phyloP scores from a whole-genome alignment of 1,284 basidiomycete genomes.

The Neonothopanus nambi region DNA sequence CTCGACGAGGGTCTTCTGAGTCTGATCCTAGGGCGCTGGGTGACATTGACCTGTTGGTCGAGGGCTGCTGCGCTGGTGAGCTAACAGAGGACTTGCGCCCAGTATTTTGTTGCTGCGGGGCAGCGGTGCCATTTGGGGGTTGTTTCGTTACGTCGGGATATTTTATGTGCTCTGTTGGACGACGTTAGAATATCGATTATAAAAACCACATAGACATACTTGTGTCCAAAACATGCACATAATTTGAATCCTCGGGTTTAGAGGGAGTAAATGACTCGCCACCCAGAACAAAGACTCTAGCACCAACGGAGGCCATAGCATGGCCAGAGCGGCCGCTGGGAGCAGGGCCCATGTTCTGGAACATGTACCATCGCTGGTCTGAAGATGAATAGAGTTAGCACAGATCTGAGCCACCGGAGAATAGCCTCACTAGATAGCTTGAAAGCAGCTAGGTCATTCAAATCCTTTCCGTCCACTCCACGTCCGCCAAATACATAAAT shows the following conservation, averaged over 20 bases:
- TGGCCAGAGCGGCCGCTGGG: conserved; percentile 92
- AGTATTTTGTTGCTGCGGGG: conserved; percentile 19
- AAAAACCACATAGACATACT: conserved; percentile 53
- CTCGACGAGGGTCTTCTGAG: conserved; percentile 58
- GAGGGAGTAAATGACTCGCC: conserved; percentile 85
- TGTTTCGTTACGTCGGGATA: conserved; percentile 76
- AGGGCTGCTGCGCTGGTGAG: conserved; percentile 21
- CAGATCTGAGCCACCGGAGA: conserved; percentile 1
- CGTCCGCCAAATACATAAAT: conserved; percentile 98
- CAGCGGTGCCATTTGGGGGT: conserved; percentile 30
- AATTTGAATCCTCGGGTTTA: conserved; percentile 78
- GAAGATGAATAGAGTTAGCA: conserved; percentile 10
- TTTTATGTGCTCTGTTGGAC: conserved; percentile 81
- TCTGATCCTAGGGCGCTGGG: conserved; percentile 49
- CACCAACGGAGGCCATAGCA: conserved; percentile 89
- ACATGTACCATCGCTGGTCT: conserved; percentile 96
- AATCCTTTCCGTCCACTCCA: conserved; percentile 95
- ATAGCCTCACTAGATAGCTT: conserved; percentile 85
- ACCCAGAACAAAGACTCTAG: conserved; percentile 90
- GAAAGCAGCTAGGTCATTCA: conserved; percentile 95
- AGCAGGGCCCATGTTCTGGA: conserved; percentile 98
- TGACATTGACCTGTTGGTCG: conserved; percentile 55
- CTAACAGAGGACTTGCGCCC: conserved; percentile 36
- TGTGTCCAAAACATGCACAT: conserved; percentile 91
- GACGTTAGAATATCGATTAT: conserved; percentile 8